Percentiles rank a stretch among this genome's conserved stretches.
phyloP scores from a whole-genome alignment of 495 filamentous ascomycete genomes.

The Penicillium egyptiacum region DNA sequence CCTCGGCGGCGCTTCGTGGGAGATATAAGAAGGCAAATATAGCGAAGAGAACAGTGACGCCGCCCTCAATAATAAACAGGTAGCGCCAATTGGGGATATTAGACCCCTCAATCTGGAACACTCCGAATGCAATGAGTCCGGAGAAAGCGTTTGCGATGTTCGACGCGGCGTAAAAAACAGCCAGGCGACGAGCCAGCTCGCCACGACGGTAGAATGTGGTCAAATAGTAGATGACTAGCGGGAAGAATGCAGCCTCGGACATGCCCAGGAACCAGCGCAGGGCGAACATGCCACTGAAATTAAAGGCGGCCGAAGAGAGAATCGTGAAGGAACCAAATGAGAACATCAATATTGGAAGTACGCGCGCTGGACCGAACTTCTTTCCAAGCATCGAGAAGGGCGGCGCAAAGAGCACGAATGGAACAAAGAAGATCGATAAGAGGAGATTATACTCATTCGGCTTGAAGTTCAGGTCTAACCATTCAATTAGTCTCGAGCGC shows the following conservation, averaged over 20 bases:
- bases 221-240: slow-evolving; percentile 61
- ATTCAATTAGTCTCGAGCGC: neutral
- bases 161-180: slow-evolving; percentile 75
- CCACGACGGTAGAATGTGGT: slow-evolving; percentile 71
- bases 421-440: slow-evolving; percentile 74
- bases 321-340: slow-evolving; percentile 61
- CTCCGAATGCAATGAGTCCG: slow-evolving; percentile 71
- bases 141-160: slow-evolving; percentile 74
- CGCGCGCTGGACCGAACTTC: slow-evolving; percentile 60
- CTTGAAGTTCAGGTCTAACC: slow-evolving; percentile 55
- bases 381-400: slow-evolving; percentile 68
- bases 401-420: slow-evolving; percentile 69
- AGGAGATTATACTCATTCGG: slow-evolving; percentile 69
- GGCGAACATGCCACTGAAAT: slow-evolving; percentile 66
- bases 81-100: slow-evolving; percentile 64
- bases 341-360: slow-evolving; percentile 70
- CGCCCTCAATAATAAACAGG: slow-evolving; percentile 75
- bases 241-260: slow-evolving; percentile 73
- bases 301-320: slow-evolving; percentile 53
- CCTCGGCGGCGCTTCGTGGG: slow-evolving; percentile 60
- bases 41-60: slow-evolving; percentile 61
- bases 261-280: slow-evolving; percentile 61
- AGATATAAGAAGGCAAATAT: slow-evolving; percentile 69
- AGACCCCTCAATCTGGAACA: slow-evolving; percentile 67
- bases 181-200: slow-evolving; percentile 73